These are phyloP conservation scores for Ganoderma resinaceum DNA, from an alignment of 1,284 basidiomycete species.

Conservation along the genomic window DNA sequence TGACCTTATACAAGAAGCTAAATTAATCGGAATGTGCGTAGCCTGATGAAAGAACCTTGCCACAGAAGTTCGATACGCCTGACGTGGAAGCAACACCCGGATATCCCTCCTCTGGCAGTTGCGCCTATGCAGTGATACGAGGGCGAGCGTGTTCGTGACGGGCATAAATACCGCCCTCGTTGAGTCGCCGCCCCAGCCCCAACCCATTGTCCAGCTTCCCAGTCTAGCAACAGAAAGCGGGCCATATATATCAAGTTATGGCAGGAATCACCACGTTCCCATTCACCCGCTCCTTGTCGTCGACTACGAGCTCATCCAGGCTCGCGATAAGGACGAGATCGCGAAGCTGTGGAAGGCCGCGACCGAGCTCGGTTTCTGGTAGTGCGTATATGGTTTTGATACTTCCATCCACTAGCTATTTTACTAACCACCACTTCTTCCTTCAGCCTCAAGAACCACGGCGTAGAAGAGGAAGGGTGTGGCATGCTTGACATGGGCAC, in stretches of 20 bases:
- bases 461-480: conserved; percentile 37
- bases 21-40: neutral
- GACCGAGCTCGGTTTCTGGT: conserved; percentile 32
- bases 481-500: conserved; percentile 17
- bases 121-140: neutral
- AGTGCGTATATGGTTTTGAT: neutral
- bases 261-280: neutral
- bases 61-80: neutral
- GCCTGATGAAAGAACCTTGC: neutral
- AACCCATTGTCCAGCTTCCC: neutral
- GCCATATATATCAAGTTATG: conserved; percentile 2
- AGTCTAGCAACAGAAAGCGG: neutral
- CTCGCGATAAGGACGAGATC: conserved; percentile 34
- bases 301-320: conserved; percentile 38
- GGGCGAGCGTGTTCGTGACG: neutral
- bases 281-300: conserved; percentile 33
- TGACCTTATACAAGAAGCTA: neutral
- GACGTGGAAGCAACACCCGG: neutral
- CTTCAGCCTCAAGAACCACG: conserved; percentile 42
- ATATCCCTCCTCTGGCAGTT: neutral
- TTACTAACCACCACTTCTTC: conserved; percentile 15
- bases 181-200: neutral
- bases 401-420: conserved; percentile 26
- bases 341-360: conserved; percentile 37
- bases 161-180: neutral